phyloP scores from a whole-genome alignment of 1,139 yeast genomes.

The Magnusiomyces ingens region DNA sequence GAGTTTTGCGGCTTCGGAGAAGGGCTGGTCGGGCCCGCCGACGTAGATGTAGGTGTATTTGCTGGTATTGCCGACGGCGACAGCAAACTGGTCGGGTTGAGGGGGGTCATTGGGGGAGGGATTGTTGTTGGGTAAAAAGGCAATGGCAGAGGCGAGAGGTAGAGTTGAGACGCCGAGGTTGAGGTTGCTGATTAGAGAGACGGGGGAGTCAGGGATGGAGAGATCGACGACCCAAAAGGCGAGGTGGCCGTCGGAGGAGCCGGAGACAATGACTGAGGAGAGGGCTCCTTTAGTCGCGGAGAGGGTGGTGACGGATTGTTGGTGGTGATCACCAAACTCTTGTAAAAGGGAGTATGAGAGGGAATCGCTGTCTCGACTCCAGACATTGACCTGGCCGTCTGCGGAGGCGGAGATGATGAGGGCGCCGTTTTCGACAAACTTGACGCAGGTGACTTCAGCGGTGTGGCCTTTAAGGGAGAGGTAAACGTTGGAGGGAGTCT shows the following conservation, averaged over 20 bases:
- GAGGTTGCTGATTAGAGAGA: slow-evolving; percentile 38
- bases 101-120: neutral
- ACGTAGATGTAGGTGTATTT: slow-evolving; percentile 48
- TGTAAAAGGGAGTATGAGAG: slow-evolving; percentile 28
- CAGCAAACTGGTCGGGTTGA: slow-evolving; percentile 30
- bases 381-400: slow-evolving; percentile 54
- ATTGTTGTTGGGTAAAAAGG: slow-evolving; percentile 8
- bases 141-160: slow-evolving; percentile 55
- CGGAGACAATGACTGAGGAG: slow-evolving; percentile 16
- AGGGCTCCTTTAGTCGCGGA: slow-evolving; percentile 29
- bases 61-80: slow-evolving; percentile 78
- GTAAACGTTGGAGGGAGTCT: slow-evolving; percentile 17
- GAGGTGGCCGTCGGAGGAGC: slow-evolving; percentile 20
- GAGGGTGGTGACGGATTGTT: slow-evolving; percentile 42
- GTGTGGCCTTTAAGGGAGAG: slow-evolving; percentile 29
- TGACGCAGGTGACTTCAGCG: slow-evolving; percentile 29
- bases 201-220: slow-evolving; percentile 60
- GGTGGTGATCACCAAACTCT: slow-evolving; percentile 34
- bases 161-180: slow-evolving; percentile 41
- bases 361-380: slow-evolving; percentile 38
- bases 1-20: slow-evolving; percentile 45
- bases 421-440: slow-evolving; percentile 31
- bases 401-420: slow-evolving; percentile 55
- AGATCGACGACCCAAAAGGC: slow-evolving; percentile 26
- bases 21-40: slow-evolving; percentile 21